Base-by-base conservation (phyloP, 1,284 basidiomycete genomes). In the Ustilago trichophora region DNA sequence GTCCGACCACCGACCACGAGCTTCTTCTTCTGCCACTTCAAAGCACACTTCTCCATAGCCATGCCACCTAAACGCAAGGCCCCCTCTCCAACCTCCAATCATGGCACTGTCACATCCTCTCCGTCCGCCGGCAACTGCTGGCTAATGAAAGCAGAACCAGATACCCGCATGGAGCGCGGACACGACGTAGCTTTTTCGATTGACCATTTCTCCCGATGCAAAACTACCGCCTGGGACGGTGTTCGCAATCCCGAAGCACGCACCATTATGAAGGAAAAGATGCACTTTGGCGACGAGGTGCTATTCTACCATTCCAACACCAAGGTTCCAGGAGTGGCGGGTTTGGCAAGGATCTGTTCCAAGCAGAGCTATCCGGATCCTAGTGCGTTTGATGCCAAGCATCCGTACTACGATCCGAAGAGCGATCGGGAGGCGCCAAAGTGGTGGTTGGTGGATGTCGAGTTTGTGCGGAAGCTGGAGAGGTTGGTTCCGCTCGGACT, bases 361-460 rank as follows among this genome's bases (percentile, higher is more conserved):
- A 34, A 47, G 21, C 18, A 69, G 25, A 57, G 62, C 29, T 73
- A 71, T 32, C 58, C 71, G 5, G 73, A 75, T 36, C 51, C 66
- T 4, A 57, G 55, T 0, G 75, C 75, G 13, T 72, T 60, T 26
- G 75, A 77, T 44, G 11, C 37, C 7, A 70, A 50, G 2, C 92
- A 96, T 81, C 93, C 93, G 0, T 98, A 98, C 82, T 94, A 87
- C 77, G 94, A 98, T 76, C 77, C 87, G 86, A 95, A 94, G 87
- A 88, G 92, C 0, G 85, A 90, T 48, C 74, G 87, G 73, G 85
- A 86, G 1, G 84, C 87, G 9, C 94, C 94, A 1, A 91, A 87
- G 73, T 98, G 95, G 95, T 95, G 86, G 84, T 95, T 97, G 76
- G 82, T 82, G 36, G 89, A 92, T 73, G 85, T 92, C 27, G 86